Percentiles rank a stretch among this genome's conserved stretches.
These are phyloP conservation scores for Aquilaria yunnanensis DNA, from an alignment of 345 rosid species.

Conservation along the genomic window DNA sequence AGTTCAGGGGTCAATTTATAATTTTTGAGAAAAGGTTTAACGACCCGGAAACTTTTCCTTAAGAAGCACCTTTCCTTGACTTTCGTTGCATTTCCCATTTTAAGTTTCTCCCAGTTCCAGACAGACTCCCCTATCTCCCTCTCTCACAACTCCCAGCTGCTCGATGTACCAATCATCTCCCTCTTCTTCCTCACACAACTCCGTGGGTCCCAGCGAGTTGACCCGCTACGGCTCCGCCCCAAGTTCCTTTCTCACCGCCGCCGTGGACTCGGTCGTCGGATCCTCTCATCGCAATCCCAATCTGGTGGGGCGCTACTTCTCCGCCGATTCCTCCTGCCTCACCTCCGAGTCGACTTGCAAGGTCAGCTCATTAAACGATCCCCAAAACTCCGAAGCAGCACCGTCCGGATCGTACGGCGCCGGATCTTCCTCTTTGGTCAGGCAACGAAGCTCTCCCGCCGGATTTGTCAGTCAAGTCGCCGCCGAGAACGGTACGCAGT, in stretches of 20 bases:
- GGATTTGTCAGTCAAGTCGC: conserved; percentile 56
- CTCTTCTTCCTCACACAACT: conserved; percentile 42
- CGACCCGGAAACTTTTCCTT: no score
- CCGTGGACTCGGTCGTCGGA: conserved; percentile 68
- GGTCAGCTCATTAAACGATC: conserved; percentile 51
- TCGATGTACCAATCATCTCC: conserved; percentile 49
- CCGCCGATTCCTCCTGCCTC: conserved; percentile 52
- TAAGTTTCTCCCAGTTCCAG: no score
- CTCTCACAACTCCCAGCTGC: no score
- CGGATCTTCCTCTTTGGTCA: conserved; percentile 41
- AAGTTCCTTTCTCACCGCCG: conserved; percentile 50
- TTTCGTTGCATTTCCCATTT: no score
- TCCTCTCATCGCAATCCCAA: conserved; percentile 18
- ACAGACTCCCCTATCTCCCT: no score
- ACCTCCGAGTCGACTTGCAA: conserved; percentile 66
- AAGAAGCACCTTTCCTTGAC: no score
- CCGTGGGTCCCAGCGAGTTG: conserved; percentile 29
- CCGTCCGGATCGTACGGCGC: conserved; percentile 54
- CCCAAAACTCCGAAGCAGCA: conserved; percentile 16
- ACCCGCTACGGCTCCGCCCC: conserved; percentile 83
- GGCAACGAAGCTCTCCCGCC: conserved; percentile 89
- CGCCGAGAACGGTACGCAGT: conserved; percentile 43
- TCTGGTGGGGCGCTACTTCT: conserved; percentile 44
- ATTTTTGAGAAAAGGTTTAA: no score
- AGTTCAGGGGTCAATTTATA: no score